These are phyloP conservation scores for Coemansia sp. DNA, from an alignment of 192 early-diverging fungal species.

Conservation along the genomic window DNA sequence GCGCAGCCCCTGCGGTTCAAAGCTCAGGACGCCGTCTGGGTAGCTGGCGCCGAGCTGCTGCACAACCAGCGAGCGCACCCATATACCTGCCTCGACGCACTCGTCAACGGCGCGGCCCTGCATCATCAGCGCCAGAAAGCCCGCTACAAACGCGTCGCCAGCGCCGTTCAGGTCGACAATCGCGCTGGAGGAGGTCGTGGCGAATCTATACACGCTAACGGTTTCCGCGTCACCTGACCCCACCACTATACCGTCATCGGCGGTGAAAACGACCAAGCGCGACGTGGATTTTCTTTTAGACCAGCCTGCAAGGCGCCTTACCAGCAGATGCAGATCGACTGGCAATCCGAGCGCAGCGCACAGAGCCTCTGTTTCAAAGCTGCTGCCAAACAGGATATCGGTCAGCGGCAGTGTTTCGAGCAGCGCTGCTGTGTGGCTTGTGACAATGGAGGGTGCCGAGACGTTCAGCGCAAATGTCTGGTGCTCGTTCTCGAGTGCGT, in stretches of 20 bases:
- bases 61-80: conserved; percentile 58
- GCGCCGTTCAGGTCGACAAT: conserved; percentile 94
- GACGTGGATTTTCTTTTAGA: conserved; percentile 74
- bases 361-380: not conserved
- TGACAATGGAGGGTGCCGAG: conserved; percentile 91
- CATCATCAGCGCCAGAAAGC: conserved; percentile 78
- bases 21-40: not conserved
- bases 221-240: conserved; percentile 60
- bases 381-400: conserved; percentile 89
- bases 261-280: conserved; percentile 84
- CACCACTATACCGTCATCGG: conserved; percentile 44
- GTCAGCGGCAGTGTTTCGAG: conserved; percentile 80
- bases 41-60: not conserved
- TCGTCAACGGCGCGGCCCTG: conserved; percentile 62
- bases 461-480: conserved; percentile 93
- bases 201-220: conserved; percentile 57
- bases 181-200: conserved; percentile 54
- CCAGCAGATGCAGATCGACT: not conserved
- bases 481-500: conserved; percentile 72
- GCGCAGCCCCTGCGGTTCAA: not conserved
- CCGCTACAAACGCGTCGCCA: conserved; percentile 90
- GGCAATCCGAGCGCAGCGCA: not conserved
- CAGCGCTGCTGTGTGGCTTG: conserved; percentile 86
- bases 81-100: conserved; percentile 78
- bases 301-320: conserved; percentile 65